Evolutionary conservation across 805 yeast species (phyloP).

Genomic region (Candida pini): DNA sequence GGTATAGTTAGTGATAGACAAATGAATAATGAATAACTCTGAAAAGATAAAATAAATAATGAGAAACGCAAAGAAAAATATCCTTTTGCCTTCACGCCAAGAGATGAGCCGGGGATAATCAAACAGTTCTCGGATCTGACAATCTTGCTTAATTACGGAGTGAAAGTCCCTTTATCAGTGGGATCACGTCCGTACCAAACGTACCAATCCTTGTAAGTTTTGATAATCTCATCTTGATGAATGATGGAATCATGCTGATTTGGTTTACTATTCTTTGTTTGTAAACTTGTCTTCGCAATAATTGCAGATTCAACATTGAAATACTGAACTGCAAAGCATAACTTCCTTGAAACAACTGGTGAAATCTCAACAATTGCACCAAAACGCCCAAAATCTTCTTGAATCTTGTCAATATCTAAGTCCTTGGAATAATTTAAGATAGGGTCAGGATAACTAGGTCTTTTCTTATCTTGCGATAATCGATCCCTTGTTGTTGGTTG

Average conservation of each 20-base stretch:
- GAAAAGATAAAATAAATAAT: too few relatives aligned
- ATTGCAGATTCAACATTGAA: slow-evolving; percentile 57
- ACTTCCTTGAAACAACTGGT: slow-evolving; percentile 61
- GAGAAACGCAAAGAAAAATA: too few relatives aligned
- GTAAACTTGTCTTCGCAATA: slow-evolving; percentile 45
- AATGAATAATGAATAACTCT: too few relatives aligned
- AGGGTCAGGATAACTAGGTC: slow-evolving; percentile 38
- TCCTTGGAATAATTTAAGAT: slow-evolving; percentile 35
- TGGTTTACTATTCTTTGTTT: slow-evolving; percentile 14
- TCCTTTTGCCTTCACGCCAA: too few relatives aligned
- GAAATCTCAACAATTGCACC: slow-evolving; percentile 59
- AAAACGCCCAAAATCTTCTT: slow-evolving; percentile 45
- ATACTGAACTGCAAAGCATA: slow-evolving; percentile 57
- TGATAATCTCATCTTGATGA: slow-evolving; percentile 21
- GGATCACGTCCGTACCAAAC: slow-evolving; percentile 65
- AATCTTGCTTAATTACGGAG: too few relatives aligned
- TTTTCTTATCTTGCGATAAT: slow-evolving; percentile 10
- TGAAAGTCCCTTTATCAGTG: slow-evolving; percentile 42
- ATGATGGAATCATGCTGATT: neutral
- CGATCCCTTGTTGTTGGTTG: neutral
- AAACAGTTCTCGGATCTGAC: too few relatives aligned
- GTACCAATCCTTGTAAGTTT: slow-evolving; percentile 54
- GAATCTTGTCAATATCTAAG: slow-evolving; percentile 40
- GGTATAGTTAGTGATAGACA: too few relatives aligned
- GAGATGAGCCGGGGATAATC: too few relatives aligned